Percentiles rank a stretch among this genome's conserved stretches.
These are phyloP conservation scores for Chimonanthus praecox DNA, from an alignment of 164 flowering plant species.

Conservation along the genomic window DNA sequence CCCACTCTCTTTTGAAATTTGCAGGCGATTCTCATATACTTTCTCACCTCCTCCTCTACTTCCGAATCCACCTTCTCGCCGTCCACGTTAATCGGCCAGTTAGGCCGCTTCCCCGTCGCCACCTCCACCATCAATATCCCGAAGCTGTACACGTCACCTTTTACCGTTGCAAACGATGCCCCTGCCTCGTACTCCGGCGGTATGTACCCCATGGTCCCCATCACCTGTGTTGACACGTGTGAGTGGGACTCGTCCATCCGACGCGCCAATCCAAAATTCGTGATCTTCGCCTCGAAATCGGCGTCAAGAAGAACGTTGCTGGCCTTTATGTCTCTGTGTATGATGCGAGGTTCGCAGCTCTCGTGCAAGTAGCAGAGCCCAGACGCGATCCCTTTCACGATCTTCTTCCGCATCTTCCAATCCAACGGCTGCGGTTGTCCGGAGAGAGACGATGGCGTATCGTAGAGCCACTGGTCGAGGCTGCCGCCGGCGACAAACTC, in stretches of 20 bases:
- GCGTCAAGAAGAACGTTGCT: conserved; percentile 65
- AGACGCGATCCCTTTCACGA: conserved; percentile 56
- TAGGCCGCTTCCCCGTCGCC: conserved; percentile 60
- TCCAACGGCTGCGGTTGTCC: conserved; percentile 21
- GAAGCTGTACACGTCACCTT: conserved; percentile 77
- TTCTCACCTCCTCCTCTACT: no score
- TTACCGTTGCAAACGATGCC: conserved; percentile 41
- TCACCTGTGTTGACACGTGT: conserved; percentile 81
- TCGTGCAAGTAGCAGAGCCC: conserved; percentile 58
- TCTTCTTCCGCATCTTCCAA: conserved; percentile 51
- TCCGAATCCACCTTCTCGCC: conserved; percentile 19
- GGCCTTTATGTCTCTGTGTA: conserved; percentile 87
- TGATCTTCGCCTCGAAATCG: conserved; percentile 62
- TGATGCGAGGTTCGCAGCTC: conserved; percentile 23
- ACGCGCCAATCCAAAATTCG: conserved; percentile 84
- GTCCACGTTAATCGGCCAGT: conserved; percentile 36
- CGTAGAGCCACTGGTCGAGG: conserved; percentile 66
- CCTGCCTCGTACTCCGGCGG: conserved; percentile 85
- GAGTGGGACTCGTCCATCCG: conserved; percentile 36
- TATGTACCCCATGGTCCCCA: conserved; percentile 93
- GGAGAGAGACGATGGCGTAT: conserved; percentile 23
- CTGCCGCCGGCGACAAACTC: conserved; percentile 68
- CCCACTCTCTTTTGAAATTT: conserved; percentile 14
- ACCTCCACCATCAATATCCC: conserved; percentile 75
- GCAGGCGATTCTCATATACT: no score